Percentiles rank a stretch among this genome's conserved stretches.
Conservation (phyloP, 192 early-diverging fungal species). For the Entomortierella parvispora region DNA sequence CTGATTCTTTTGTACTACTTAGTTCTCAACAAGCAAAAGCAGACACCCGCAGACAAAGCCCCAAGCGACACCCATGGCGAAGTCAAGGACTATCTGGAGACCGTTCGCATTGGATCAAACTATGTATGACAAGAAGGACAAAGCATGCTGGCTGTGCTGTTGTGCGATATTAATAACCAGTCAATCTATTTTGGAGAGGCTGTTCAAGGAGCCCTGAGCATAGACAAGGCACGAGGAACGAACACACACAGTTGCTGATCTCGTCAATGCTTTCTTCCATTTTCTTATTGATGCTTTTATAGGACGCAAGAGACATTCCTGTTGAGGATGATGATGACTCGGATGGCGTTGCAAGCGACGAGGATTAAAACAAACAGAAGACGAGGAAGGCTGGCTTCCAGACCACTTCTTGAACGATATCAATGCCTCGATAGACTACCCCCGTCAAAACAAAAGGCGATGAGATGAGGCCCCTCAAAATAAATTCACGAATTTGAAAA, state of each 20-base stretch:
- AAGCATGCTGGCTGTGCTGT: neutral
- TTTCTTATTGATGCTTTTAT: neutral
- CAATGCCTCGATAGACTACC: no score
- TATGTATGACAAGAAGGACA: conserved; percentile 4
- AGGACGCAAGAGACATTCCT: conserved; percentile 30
- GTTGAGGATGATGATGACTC: conserved; percentile 25
- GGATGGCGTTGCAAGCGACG: conserved; percentile 34
- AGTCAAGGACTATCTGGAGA: conserved; percentile 16
- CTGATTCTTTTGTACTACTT: neutral
- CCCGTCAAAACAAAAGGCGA: no score
- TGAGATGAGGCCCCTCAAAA: no score
- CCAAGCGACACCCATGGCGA: conserved; percentile 27
- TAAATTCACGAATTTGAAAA: no score
- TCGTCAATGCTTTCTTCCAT: neutral
- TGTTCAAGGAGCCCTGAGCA: no score
- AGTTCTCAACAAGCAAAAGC: conserved; percentile 24
- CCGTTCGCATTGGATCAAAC: conserved; percentile 7
- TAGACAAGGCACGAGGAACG: neutral
- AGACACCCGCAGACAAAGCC: conserved; percentile 17
- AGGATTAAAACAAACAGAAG: conserved; percentile 10
- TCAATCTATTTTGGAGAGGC: no score
- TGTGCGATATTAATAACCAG: neutral
- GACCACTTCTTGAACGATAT: no score
- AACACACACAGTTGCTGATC: no score
- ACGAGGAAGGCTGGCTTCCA: no score